phyloP scores from a whole-genome alignment of 225 moss, liverwort and hornwort genomes.

The Thuidium tamariscinum region DNA sequence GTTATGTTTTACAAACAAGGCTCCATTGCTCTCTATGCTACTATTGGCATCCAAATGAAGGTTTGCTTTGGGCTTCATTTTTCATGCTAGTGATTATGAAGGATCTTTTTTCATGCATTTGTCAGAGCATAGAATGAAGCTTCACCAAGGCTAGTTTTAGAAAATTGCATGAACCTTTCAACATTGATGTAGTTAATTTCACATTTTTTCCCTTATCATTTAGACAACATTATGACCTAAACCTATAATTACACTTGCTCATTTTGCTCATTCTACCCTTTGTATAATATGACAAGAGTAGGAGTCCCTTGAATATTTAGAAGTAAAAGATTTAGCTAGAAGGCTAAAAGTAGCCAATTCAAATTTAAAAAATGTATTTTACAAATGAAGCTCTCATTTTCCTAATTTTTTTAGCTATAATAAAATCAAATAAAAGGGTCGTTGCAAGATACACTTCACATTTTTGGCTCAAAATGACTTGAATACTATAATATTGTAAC shows the following conservation, averaged over 20 bases:
- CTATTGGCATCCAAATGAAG: not conserved
- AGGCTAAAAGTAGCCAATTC: not conserved
- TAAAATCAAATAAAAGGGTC: too few relatives aligned
- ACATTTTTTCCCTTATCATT: not conserved
- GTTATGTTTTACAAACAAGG: not conserved
- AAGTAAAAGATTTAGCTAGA: not conserved
- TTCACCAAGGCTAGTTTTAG: rapidly evolving
- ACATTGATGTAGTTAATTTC: not conserved
- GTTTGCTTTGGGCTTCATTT: not conserved
- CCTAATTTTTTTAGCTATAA: not conserved
- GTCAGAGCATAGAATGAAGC: rapidly evolving
- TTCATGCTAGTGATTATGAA: rapidly evolving
- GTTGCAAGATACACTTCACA: too few relatives aligned
- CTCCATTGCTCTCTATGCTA: not conserved
- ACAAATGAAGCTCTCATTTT: not conserved
- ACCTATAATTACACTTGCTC: not conserved
- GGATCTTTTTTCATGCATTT: too few relatives aligned
- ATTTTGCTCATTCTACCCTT: not conserved
- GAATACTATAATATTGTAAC: too few relatives aligned
- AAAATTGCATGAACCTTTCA: rapidly evolving
- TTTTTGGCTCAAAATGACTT: too few relatives aligned
- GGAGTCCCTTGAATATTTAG: rapidly evolving
- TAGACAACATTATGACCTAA: rapidly evolving
- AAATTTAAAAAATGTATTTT: not conserved
- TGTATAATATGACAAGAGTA: not conserved